phyloP scores from a whole-genome alignment of 257 asterid genomes.

The Paraleonurus japonicus region DNA sequence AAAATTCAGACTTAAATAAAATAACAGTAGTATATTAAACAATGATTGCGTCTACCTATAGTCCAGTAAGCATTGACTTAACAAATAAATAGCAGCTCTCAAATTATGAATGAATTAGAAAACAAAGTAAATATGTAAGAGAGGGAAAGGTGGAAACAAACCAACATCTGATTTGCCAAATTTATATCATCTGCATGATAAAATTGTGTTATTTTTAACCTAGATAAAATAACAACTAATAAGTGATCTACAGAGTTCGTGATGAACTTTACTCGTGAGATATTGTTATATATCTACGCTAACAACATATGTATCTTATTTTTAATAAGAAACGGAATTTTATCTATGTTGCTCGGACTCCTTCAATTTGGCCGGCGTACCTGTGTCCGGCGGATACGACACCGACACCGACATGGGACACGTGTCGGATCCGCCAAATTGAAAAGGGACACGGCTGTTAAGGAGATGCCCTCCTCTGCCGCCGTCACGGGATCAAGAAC shows the following conservation, averaged over 20 bases:
- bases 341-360: no score
- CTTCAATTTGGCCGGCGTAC: no score
- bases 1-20: background rate
- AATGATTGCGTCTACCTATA: background rate
- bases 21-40: background rate
- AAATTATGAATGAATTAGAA: background rate
- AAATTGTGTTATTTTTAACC: constrained; percentile 5
- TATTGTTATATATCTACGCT: background rate
- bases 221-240: background rate
- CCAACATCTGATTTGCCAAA: background rate
- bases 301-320: background rate
- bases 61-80: background rate
- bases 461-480: no score
- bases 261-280: background rate
- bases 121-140: background rate
- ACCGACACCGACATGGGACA: no score
- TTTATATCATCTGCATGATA: background rate
- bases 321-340: background rate
- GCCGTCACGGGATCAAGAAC: no score
- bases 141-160: background rate
- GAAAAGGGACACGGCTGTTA: no score
- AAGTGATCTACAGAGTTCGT: no score
- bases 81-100: background rate
- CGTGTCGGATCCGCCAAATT: no score
- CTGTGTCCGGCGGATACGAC: no score